Evolutionary conservation across 495 filamentous ascomycete genomes (phyloP).

Genomic region (Penicillium dipodomyicola): DNA sequence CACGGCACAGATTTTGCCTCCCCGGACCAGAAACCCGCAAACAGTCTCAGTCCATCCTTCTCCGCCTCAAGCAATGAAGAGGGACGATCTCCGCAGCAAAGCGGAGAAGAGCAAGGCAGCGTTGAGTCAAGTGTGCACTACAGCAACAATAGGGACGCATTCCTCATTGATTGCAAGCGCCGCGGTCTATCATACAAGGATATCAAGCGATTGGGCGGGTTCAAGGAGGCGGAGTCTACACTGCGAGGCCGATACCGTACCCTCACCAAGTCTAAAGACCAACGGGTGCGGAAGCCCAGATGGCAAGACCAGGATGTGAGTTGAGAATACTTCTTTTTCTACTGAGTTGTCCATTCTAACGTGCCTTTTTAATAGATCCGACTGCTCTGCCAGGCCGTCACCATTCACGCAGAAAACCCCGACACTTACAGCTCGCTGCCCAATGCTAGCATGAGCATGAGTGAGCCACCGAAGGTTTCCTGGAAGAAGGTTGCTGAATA

Average conservation of each 20-base stretch:
- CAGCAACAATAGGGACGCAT: conserved; percentile 52
- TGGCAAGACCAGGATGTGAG: conserved; percentile 79
- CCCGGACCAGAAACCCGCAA: neutral
- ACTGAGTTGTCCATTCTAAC: conserved; percentile 12
- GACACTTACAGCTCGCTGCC: neutral
- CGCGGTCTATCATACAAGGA: conserved; percentile 76
- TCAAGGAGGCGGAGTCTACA: conserved; percentile 82
- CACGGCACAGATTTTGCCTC: neutral
- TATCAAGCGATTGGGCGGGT: conserved; percentile 64
- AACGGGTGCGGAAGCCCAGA: conserved; percentile 72
- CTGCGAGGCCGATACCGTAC: conserved; percentile 76
- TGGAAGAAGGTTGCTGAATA: conserved; percentile 82
- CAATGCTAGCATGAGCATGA: neutral
- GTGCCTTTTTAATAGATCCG: conserved; percentile 23
- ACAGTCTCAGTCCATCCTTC: neutral
- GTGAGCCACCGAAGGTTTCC: conserved; percentile 54
- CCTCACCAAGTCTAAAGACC: conserved; percentile 71
- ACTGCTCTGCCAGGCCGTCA: conserved; percentile 39
- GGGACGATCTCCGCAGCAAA: neutral
- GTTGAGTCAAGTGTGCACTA: conserved; percentile 13
- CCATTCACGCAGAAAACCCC: conserved; percentile 31
- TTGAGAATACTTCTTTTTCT: conserved; percentile 10
- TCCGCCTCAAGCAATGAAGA: neutral
- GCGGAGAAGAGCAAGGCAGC: neutral
- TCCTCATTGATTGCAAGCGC: conserved; percentile 61